Conservation (phyloP, 345 rosid species). For the Syzygium aqueum region DNA sequence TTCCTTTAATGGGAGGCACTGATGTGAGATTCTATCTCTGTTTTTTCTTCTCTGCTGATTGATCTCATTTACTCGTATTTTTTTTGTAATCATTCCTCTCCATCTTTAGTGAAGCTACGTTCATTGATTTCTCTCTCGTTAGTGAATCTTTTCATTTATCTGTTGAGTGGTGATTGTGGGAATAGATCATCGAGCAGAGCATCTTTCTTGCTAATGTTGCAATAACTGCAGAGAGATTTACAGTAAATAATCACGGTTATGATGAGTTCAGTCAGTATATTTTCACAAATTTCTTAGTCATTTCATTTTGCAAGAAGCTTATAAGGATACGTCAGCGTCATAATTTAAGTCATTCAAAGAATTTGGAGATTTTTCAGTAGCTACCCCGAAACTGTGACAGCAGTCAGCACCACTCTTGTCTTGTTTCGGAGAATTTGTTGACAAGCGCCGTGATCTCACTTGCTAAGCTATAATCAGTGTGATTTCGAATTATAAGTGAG, state of each 20-base stretch:
- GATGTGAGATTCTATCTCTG: slow-evolving; percentile 33
- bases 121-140: not conserved
- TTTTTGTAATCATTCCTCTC: not conserved
- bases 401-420: not conserved
- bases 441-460: not conserved
- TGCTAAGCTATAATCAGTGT: not conserved
- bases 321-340: not conserved
- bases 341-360: not conserved
- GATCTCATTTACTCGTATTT: not conserved
- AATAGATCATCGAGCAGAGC: not conserved
- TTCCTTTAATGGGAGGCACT: slow-evolving; percentile 93
- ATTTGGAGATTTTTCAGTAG: not conserved
- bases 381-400: not conserved
- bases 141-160: not conserved
- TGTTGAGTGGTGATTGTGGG: not conserved
- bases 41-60: not conserved
- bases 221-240: not conserved
- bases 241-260: not conserved
- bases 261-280: not conserved
- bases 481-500: not conserved
- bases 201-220: not conserved
- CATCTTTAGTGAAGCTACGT: not conserved
- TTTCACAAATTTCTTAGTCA: not conserved
- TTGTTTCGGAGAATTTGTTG: not conserved
- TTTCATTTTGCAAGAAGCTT: not conserved